phyloP scores from a whole-genome alignment of 805 yeast genomes.

The Ogataea corticis region DNA sequence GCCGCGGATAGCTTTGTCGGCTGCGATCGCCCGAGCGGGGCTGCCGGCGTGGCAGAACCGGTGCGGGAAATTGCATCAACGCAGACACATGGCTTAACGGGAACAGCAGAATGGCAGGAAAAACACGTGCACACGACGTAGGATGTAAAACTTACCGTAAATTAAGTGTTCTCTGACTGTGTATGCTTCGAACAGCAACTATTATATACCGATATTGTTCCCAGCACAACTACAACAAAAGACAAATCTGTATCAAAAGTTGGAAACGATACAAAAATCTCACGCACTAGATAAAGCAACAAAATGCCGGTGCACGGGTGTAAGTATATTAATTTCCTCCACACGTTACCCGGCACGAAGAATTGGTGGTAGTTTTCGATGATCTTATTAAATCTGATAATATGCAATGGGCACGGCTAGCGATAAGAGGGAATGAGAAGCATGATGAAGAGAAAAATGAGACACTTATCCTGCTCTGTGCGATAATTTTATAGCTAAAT shows the following conservation, averaged over 20 bases:
- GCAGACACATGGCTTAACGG: not conserved
- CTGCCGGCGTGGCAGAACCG: too few relatives aligned
- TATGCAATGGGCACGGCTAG: constrained; percentile 5
- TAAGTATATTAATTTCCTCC: not conserved
- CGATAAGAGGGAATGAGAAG: not conserved
- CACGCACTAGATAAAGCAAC: constrained; percentile 7
- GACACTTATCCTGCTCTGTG: not conserved
- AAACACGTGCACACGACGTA: not conserved
- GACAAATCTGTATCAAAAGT: constrained; percentile 2
- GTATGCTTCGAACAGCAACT: constrained; percentile 9
- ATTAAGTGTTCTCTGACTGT: constrained; percentile 4
- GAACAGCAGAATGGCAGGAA: not conserved
- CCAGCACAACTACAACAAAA: constrained; percentile 8
- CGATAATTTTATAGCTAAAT: not conserved
- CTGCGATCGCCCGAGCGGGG: too few relatives aligned
- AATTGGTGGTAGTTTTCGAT: not conserved
- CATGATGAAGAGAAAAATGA: not conserved
- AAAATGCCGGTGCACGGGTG: constrained; percentile 1
- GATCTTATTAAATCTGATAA: not conserved
- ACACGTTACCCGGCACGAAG: not conserved
- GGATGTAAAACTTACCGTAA: constrained; percentile 1
- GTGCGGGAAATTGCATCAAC: not conserved
- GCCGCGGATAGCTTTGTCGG: too few relatives aligned
- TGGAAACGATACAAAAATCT: constrained; percentile 5
- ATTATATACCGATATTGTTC: constrained; percentile 7